Evolutionary conservation across 495 filamentous ascomycete species (phyloP), one percentile per base, ranked within the genome.

Genomic region (Penicillium egyptiacum): DNA sequence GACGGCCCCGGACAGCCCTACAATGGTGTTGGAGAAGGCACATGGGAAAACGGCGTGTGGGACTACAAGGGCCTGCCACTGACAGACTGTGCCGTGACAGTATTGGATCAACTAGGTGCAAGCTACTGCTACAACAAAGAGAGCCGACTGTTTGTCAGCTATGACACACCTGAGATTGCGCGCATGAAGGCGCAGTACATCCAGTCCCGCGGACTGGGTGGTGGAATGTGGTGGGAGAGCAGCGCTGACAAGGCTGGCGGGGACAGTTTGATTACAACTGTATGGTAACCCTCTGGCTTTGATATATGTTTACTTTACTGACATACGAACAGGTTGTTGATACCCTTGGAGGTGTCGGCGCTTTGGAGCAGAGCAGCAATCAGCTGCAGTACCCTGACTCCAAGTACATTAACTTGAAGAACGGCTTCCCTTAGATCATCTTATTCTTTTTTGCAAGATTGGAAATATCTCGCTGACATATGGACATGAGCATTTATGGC

Each of bases 191-290:
- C 80, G 1, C 67, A 73, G 45, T 96, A 88, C 63, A 80, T 96
- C 48, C 68, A 73, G 59, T 54, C 76, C 14, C 79, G 77, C 48
- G 80, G 83, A 7, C 78, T 96, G 8, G 91, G 88, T 4, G 91
- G 92, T 12, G 86, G 81, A 0, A 93, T 96, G 84, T 96, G 89
- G 81, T 97, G 92, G 92, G 92, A 96, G 73, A 85, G 83, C 23
- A 89, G 84, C 66, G 85, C 83, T 23, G 92, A 96, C 66, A 84
- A 79, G 59, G 63, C 45, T 1, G 85, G 79, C 2, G 70, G 67
- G 0, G 73, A 73, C 39, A 87, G 87, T 63, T 67, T 91, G 70
- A 82, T 91, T 42, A 69, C 70, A n/a, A 83, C 79, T 19, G 74
- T 88, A 55, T 53, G 76, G 25, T 47, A n/a, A n/a, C n/a, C n/a